A percentile compares a stretch with the other conserved stretches of the same genome.
Evolutionary conservation across 768 basidiomycete genomes (phyloP).

Genomic region (Suillus ampliporus): DNA sequence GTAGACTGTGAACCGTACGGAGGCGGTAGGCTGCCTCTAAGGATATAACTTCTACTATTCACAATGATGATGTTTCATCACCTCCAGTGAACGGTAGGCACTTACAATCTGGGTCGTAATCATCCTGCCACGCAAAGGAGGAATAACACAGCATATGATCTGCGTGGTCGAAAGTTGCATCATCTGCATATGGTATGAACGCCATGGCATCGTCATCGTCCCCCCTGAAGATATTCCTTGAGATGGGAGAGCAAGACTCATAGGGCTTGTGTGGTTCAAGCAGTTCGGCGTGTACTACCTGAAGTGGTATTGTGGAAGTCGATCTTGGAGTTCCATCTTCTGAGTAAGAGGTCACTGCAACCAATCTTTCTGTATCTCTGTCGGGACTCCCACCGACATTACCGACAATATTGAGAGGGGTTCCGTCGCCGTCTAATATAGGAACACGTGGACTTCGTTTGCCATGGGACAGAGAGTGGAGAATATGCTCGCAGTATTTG

Average conservation of each 20-base stretch:
- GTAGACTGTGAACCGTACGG: slow-evolving; percentile 41
- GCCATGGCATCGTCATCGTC: slow-evolving; percentile 63
- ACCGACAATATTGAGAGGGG: background rate
- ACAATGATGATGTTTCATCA: background rate
- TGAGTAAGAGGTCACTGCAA: slow-evolving; percentile 1
- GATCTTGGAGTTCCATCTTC: background rate
- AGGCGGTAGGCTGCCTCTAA: slow-evolving; percentile 55
- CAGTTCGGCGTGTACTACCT: background rate
- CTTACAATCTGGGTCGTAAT: slow-evolving; percentile 50
- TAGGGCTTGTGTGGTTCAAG: slow-evolving; percentile 48
- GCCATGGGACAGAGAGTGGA: background rate
- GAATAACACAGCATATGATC: slow-evolving; percentile 49
- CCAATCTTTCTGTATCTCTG: background rate
- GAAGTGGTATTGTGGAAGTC: slow-evolving; percentile 5
- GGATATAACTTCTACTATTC: slow-evolving; percentile 54
- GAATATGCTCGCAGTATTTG: slow-evolving; percentile 5
- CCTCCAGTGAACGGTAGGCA: background rate
- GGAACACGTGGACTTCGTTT: slow-evolving; percentile 6
- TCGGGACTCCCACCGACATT: background rate
- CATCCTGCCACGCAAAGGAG: slow-evolving; percentile 56
- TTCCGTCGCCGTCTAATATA: background rate
- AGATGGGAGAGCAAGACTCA: slow-evolving; percentile 59
- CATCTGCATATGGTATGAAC: slow-evolving; percentile 70
- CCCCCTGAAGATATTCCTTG: slow-evolving; percentile 53
- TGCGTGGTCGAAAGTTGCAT: slow-evolving; percentile 52